These are phyloP conservation scores for Pseudogymnoascus sp. DNA, from an alignment of 2,329 filamentous ascomycete genomes.

Conservation along the genomic window DNA sequence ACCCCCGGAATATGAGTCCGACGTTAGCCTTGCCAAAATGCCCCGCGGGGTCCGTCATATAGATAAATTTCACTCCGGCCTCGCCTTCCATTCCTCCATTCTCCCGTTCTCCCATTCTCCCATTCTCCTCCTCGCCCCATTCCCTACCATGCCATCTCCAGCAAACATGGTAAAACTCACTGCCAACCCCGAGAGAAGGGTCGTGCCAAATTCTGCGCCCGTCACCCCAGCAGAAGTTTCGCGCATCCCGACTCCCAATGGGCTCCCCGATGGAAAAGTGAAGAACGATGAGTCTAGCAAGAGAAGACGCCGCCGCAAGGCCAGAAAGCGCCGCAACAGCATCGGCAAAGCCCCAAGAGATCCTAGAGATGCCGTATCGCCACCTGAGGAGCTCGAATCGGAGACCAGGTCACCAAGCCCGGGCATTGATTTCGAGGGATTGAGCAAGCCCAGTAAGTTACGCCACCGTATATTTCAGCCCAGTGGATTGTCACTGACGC, in stretches of 20 bases:
- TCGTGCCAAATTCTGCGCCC: background rate
- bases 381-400: slow-evolving; percentile 17
- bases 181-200: slow-evolving; percentile 1
- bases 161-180: background rate
- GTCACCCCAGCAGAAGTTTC: slow-evolving; percentile 9
- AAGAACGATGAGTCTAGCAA: slow-evolving; percentile 18
- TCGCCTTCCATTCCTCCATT: background rate
- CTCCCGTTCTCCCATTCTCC: background rate
- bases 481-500: slow-evolving; percentile 16
- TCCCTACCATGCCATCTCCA: background rate
- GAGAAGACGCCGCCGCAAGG: slow-evolving; percentile 18
- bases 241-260: slow-evolving; percentile 13
- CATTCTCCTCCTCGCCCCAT: background rate
- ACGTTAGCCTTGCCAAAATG: slow-evolving; percentile 7
- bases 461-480: background rate
- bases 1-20: slow-evolving; percentile 3
- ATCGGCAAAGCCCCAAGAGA: slow-evolving; percentile 54
- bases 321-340: slow-evolving; percentile 40
- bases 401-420: slow-evolving; percentile 43
- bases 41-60: slow-evolving; percentile 7
- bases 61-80: slow-evolving; percentile 7
- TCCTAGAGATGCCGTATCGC: slow-evolving; percentile 41
- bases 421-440: slow-evolving; percentile 52
- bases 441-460: slow-evolving; percentile 47
- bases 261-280: background rate